Percentiles rank a stretch among this genome's conserved stretches.
These are phyloP conservation scores for Xerocomellus chrysenteron DNA, from an alignment of 768 basidiomycete genomes.

Conservation along the genomic window DNA sequence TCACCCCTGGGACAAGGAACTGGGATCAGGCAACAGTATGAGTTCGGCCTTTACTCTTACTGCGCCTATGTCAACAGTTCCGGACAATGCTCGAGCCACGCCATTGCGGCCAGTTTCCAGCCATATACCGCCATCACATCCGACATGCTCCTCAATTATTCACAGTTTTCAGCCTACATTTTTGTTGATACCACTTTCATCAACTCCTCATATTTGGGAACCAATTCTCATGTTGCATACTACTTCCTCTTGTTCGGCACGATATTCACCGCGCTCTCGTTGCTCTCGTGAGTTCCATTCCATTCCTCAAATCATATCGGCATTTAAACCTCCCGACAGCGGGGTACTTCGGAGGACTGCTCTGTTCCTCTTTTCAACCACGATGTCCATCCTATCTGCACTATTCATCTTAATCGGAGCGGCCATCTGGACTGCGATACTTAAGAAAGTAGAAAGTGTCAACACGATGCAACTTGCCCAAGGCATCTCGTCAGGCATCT, in stretches of 20 bases:
- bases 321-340: constrained; percentile 36
- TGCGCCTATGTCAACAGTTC: constrained; percentile 67
- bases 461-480: constrained; percentile 49
- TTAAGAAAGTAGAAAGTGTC: constrained; percentile 60
- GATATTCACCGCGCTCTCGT: constrained; percentile 60
- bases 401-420: constrained; percentile 67
- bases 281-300: constrained; percentile 55
- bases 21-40: constrained; percentile 70
- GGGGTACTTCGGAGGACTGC: constrained; percentile 64
- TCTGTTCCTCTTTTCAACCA: constrained; percentile 66
- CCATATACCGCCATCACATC: constrained; percentile 64
- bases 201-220: constrained; percentile 60
- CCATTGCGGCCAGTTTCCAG: constrained; percentile 55
- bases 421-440: constrained; percentile 74
- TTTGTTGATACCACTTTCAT: constrained; percentile 53
- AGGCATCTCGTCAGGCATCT: constrained; percentile 55
- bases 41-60: constrained; percentile 79
- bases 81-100: constrained; percentile 65
- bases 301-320: background rate
- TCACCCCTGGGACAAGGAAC: constrained; percentile 53
- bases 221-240: constrained; percentile 66
- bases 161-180: constrained; percentile 51
- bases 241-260: constrained; percentile 75
- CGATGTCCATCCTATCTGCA: constrained; percentile 58
- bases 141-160: constrained; percentile 69